Conservation (phyloP, 345 rosid genomes). For the Populus pruinosa region DNA sequence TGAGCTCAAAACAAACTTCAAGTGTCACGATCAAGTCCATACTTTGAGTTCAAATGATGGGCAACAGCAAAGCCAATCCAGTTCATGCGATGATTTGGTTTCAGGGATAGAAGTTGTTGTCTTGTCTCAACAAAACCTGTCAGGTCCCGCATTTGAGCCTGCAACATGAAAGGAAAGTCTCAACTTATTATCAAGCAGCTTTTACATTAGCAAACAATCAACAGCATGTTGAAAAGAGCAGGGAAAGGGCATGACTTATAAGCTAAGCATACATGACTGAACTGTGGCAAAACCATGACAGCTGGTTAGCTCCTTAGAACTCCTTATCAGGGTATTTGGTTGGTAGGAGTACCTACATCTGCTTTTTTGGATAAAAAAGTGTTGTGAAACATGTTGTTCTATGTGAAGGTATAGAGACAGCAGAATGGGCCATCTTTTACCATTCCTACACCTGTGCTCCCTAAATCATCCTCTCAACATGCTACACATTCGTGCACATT, state of each 20-base stretch:
- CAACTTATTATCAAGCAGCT: not conserved
- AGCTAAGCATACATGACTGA: too few species aligned
- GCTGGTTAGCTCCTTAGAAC: not conserved
- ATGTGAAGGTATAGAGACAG: not conserved
- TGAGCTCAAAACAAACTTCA: not conserved
- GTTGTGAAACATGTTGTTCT: not conserved
- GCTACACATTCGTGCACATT: not conserved
- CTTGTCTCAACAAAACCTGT: conserved; percentile 96
- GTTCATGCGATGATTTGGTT: conserved; percentile 98
- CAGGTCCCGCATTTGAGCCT: conserved; percentile 99
- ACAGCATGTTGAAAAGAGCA: not conserved
- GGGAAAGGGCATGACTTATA: not conserved
- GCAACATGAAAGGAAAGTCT: conserved; percentile 21
- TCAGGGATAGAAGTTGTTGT: conserved; percentile 83
- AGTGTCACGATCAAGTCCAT: conserved; percentile 32
- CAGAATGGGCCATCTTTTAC: not conserved
- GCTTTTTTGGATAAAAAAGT: not conserved
- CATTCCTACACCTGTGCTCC: not conserved
- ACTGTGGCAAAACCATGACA: not conserved
- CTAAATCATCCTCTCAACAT: not conserved
- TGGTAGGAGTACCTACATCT: not conserved
- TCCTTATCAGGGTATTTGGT: not conserved
- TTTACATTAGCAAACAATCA: not conserved
- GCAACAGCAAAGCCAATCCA: conserved; percentile 99
- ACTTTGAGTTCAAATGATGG: conserved; percentile 89